Evolutionary conservation across 225 moss, liverwort and hornwort species (phyloP), one percentile per base, ranked within the genome.

Genomic region (Pseudisothecium myosuroides): DNA sequence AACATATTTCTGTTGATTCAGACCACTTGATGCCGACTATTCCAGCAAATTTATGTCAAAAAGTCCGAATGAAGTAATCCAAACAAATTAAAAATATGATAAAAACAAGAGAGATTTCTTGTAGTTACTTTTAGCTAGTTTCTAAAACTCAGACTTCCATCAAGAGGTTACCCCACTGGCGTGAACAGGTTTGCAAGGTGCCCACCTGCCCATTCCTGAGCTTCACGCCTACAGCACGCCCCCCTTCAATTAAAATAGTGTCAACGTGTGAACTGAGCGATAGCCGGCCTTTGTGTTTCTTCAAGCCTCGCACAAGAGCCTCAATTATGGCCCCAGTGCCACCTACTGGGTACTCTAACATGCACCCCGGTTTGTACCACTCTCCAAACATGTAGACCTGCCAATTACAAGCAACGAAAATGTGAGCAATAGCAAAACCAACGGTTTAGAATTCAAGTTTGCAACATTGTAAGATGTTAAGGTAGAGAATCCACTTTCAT

Each of bases 361-460:
- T 91, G 89, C 95, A 97, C 67, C 95, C 98, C 73, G 94, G 96
- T 86, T 97, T 97, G 87, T 96, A 97, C 98, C 98, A 98, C 88
- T 97, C 97, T 89, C 97, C 97, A 87, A 98, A 97, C 98, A 98
- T 97, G 89, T 96, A 98, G 43, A 98, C 95, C 98, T 98, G 93
- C 50, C 85, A 76, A 36, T 55, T 47, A 20, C 63, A 91, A 69
- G 65, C 62, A 56, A 56, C 32, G 67, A 18, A 43, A 81, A 62
- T 59, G 66, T 77, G 65, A 73, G 78, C 56, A 64, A 78, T 23
- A 56, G 71, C 55, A 69, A 64, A 88, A 88, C 13, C 59, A 79
- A 52, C 62, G 28, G 50, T 9, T 22, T 36, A 79, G 12, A n/a
- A 18, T 83, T 69, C 77, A 82, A 85, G 56, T 82, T 78, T 29